phyloP scores from a whole-genome alignment of 441 rosid species.

The Erysimum cheiri region DNA sequence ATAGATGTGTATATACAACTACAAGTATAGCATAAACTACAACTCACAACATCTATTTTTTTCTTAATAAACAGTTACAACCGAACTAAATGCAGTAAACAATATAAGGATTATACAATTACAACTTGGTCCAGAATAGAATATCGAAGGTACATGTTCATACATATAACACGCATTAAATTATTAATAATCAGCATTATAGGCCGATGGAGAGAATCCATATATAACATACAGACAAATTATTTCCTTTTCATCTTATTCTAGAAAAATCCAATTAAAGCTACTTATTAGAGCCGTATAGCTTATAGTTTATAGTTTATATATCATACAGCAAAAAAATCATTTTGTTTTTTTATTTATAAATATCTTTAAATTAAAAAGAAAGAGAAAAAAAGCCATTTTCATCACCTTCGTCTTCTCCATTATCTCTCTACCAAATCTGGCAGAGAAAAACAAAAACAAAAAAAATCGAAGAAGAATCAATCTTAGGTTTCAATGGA shows the following conservation, averaged over 20 bases:
- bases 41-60: conserved; percentile 17
- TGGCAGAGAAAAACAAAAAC: conserved; percentile 24
- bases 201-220: conserved; percentile 36
- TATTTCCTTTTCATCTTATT: conserved; percentile 45
- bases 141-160: conserved; percentile 37
- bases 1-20: conserved; percentile 8
- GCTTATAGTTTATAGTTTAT: conserved; percentile 1
- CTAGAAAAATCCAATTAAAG: conserved; percentile 42
- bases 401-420: conserved; percentile 40
- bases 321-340: neutral
- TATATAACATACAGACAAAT: conserved; percentile 40
- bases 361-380: conserved; percentile 18
- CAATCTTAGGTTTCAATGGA: conserved; percentile 53
- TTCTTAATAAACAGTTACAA: conserved; percentile 21
- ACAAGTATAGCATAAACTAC: conserved; percentile 14
- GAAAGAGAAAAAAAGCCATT: conserved; percentile 21
- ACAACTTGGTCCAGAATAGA: conserved; percentile 29
- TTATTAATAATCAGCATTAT: neutral
- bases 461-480: neutral
- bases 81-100: conserved; percentile 22
- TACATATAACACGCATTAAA: conserved; percentile 16
- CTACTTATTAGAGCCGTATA: conserved; percentile 35
- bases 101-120: conserved; percentile 12
- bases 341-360: neutral
- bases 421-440: conserved; percentile 48